A percentile compares a stretch with the other conserved stretches of the same genome.
Conservation (phyloP, 495 filamentous ascomycete species). For the Penicillium macrosclerotiorum region DNA sequence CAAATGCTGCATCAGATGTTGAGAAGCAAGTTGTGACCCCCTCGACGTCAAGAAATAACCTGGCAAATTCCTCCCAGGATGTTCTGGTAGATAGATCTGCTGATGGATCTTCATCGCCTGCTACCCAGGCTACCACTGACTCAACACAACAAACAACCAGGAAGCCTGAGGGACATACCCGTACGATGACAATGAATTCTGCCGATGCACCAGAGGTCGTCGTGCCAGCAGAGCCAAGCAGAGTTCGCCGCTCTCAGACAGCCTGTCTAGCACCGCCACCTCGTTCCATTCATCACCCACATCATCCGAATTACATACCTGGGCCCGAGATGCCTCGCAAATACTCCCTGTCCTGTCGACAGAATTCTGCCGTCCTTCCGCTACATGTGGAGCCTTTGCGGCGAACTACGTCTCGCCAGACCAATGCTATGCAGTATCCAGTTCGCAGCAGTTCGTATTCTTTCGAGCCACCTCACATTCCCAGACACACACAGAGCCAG, state of each 20-base stretch:
- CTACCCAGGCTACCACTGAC: constrained; percentile 1
- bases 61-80: neutral
- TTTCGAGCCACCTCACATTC: constrained; percentile 26
- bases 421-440: constrained; percentile 6
- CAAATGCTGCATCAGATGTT: constrained; percentile 26
- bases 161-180: constrained; percentile 11
- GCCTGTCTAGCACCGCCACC: constrained; percentile 10
- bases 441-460: constrained; percentile 24
- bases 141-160: neutral
- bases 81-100: neutral
- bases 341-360: constrained; percentile 19
- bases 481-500: constrained; percentile 33
- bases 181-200: constrained; percentile 40
- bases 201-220: constrained; percentile 43
- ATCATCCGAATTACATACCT: constrained; percentile 27
- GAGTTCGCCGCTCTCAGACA: constrained; percentile 32
- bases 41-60: neutral
- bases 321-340: constrained; percentile 9
- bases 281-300: constrained; percentile 27
- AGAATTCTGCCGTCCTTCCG: constrained; percentile 3
- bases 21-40: constrained; percentile 31
- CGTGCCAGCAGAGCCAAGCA: constrained; percentile 23
- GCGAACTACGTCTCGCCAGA: constrained; percentile 8
- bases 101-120: neutral
- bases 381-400: constrained; percentile 7